These are phyloP conservation scores for Serendipita sp. DNA, from an alignment of 1,284 basidiomycete species.

Conservation along the genomic window DNA sequence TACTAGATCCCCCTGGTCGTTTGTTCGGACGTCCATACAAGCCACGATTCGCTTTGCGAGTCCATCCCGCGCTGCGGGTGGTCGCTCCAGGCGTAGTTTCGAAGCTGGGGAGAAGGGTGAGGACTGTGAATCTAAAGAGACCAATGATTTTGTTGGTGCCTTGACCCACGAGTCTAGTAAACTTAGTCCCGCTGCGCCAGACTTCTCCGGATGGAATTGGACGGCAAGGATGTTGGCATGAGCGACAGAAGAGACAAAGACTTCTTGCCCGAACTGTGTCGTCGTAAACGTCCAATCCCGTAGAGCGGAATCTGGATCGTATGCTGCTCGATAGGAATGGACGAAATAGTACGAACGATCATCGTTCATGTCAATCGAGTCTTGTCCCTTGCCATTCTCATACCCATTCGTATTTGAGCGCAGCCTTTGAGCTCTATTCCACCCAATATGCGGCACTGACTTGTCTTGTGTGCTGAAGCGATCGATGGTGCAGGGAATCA, in stretches of 20 bases:
- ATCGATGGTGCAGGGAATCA: constrained; percentile 57
- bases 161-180: constrained; percentile 77
- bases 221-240: constrained; percentile 83
- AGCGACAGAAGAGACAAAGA: constrained; percentile 80
- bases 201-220: constrained; percentile 99
- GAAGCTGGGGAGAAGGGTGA: constrained; percentile 15
- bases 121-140: background rate
- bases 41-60: constrained; percentile 93
- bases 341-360: constrained; percentile 86
- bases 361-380: constrained; percentile 31
- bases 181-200: constrained; percentile 76
- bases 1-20: constrained; percentile 93
- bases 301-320: constrained; percentile 32
- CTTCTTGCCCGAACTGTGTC: constrained; percentile 85
- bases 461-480: constrained; percentile 47
- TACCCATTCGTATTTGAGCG: constrained; percentile 16
- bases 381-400: constrained; percentile 31
- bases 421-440: constrained; percentile 56
- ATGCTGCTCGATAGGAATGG: constrained; percentile 82
- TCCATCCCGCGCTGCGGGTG: constrained; percentile 36
- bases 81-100: constrained; percentile 23
- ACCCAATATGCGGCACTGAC: constrained; percentile 96
- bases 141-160: constrained; percentile 20
- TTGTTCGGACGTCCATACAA: constrained; percentile 94
- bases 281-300: constrained; percentile 72